Evolutionary conservation across 2,329 filamentous ascomycete species (phyloP).

Genomic region (Pseudopithomyces chartarum): DNA sequence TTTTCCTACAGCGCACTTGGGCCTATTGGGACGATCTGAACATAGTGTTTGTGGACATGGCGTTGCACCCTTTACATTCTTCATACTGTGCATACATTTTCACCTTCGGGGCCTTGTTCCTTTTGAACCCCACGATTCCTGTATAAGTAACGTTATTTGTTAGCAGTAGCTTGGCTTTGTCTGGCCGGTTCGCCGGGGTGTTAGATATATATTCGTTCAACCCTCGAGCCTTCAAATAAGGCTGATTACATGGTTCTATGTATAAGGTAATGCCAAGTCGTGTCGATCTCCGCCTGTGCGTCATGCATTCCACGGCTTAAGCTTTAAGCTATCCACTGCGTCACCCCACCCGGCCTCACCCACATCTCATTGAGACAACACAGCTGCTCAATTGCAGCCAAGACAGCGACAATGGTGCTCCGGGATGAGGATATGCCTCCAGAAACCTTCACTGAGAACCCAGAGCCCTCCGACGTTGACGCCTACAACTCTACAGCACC

Average conservation of each 20-base stretch:
- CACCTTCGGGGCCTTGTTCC: not conserved
- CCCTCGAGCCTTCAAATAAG: not conserved
- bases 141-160: slow-evolving; percentile 17
- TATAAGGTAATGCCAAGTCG: not conserved
- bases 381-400: slow-evolving; percentile 24
- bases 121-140: not conserved
- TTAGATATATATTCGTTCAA: not conserved
- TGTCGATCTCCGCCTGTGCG: no score
- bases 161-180: not conserved
- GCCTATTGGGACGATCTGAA: not conserved
- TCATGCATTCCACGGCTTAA: not conserved
- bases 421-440: slow-evolving; percentile 41
- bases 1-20: not conserved
- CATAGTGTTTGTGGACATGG: slow-evolving; percentile 1
- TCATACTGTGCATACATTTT: slow-evolving; percentile 3
- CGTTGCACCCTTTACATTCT: not conserved
- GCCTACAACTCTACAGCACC: slow-evolving; percentile 36
- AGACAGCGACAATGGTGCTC: slow-evolving; percentile 45
- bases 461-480: slow-evolving; percentile 44
- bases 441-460: slow-evolving; percentile 37
- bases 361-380: slow-evolving; percentile 27
- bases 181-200: not conserved
- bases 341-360: slow-evolving; percentile 15
- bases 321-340: slow-evolving; percentile 5
- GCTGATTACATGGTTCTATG: not conserved